Conservation (phyloP, 2,329 filamentous ascomycete genomes). For the Cercospora nicotianae region DNA sequence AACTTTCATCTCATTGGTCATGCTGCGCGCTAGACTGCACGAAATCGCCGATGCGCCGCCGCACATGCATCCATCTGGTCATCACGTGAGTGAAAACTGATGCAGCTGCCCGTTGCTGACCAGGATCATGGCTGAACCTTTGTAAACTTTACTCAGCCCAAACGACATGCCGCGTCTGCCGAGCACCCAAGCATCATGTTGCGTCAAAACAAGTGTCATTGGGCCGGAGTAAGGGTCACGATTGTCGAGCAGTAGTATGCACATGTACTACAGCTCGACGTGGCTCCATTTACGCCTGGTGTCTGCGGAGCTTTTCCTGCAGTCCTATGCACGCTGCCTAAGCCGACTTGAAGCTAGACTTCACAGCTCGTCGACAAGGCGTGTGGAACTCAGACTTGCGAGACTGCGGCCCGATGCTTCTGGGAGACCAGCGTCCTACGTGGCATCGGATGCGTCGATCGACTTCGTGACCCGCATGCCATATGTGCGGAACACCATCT, state of each 20-base stretch:
- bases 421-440: neutral
- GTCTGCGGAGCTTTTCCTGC: neutral
- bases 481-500: neutral
- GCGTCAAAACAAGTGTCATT: neutral
- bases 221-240: neutral
- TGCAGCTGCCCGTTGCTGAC: slow-evolving; percentile 14
- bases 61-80: neutral
- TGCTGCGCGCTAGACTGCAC: neutral
- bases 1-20: neutral
- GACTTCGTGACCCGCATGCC: neutral
- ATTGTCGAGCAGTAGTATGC: slow-evolving; percentile 1
- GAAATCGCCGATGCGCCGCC: slow-evolving; percentile 13
- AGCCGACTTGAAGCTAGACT: neutral
- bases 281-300: slow-evolving; percentile 9
- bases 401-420: neutral
- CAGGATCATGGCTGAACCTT: neutral
- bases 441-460: slow-evolving; percentile 1
- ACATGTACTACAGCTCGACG: slow-evolving; percentile 7
- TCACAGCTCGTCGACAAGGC: neutral
- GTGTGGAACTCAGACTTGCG: neutral
- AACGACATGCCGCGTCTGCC: slow-evolving; percentile 10
- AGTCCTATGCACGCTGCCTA: neutral
- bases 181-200: neutral
- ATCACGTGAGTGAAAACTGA: slow-evolving; percentile 13
- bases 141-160: neutral